Evolutionary conservation across 176 grass and related monocot species (phyloP), one percentile per base, ranked within the genome.

Genomic region (Pontederia paniculata): DNA sequence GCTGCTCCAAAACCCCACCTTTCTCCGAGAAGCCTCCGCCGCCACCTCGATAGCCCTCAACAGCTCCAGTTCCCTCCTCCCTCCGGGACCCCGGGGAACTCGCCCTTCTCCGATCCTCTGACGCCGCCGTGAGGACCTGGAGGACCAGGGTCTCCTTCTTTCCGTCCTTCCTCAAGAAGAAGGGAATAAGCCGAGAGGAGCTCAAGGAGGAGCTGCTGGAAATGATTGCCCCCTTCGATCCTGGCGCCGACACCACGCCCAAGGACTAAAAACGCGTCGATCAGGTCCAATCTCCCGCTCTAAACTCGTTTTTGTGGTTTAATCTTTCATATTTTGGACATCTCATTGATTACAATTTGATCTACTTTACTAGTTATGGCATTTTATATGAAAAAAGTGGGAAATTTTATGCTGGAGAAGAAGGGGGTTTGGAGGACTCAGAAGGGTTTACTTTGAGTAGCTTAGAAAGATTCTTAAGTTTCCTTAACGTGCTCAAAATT

Each of bases 141-240:
- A 80, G 82, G 63, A 44, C 62, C 9, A 20, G 70, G 14, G 85
- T 86, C 21, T 96, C 91, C 58, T 96, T 81, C 79, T 87, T 89
- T 23, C 70, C 70, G 51, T 76, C 67, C 61, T 89, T 87, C 73
- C 23, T 96, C 73, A 68, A 68, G 69, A 75, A 84, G 63, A 76
- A 76, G 45, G 63, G 50, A 18, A 77, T 72, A 73, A 86, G 70
- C 42, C 71, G 67, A 21, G 74, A 58, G 51, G 64, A 62, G 67
- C 64, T 96, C 50, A 96, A 96, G 75, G 82, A 71, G 74, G 91
- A 96, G 60, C 73, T 96, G 54, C 71, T 96, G 10, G 70, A 69
- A 45, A 70, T 67, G 68, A 87, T 96, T 66, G 67, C 64, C 45
- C 82, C 79, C 17, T 73, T 96, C 52, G 91, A 96, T 25, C 86